phyloP scores from a whole-genome alignment of 2,329 filamentous ascomycete genomes.

The Penicillium occitanis region DNA sequence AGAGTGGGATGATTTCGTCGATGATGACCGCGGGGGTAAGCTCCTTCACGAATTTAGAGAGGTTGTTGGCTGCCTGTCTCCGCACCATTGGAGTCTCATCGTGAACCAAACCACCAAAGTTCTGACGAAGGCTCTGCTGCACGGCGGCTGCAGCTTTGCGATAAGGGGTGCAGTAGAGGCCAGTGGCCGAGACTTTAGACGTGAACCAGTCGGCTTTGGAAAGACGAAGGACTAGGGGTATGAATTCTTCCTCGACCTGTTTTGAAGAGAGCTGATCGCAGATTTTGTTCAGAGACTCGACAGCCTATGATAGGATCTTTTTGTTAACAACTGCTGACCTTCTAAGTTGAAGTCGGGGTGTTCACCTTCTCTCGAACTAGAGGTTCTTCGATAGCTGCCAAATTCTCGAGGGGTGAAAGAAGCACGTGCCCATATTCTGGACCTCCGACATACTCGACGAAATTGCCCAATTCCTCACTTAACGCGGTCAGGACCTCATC shows the following conservation, averaged over 20 bases:
- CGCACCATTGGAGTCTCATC: constrained; percentile 99
- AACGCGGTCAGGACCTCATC: constrained; percentile 96
- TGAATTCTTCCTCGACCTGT: constrained; percentile 96
- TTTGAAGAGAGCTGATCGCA: constrained; percentile 85
- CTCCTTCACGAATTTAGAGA: constrained; percentile 96
- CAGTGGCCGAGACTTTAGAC: constrained; percentile 96
- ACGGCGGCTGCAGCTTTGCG: constrained; percentile 82
- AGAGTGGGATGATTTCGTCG: constrained; percentile 98
- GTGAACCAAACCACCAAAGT: constrained; percentile 90
- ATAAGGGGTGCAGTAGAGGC: constrained; percentile 91
- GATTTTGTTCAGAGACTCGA: constrained; percentile 99
- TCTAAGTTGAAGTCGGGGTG: constrained; percentile 25
- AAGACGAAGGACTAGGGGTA: constrained; percentile 89
- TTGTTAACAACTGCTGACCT: constrained; percentile 19
- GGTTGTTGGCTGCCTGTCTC: constrained; percentile 91
- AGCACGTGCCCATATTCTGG: constrained; percentile 93
- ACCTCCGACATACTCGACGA: constrained; percentile 96
- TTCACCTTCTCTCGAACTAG: constrained; percentile 93
- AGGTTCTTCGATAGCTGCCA: constrained; percentile 97
- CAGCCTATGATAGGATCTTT: constrained; percentile 62
- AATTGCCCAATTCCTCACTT: constrained; percentile 93
- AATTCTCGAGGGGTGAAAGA: constrained; percentile 93
- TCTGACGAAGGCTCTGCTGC: constrained; percentile 86
- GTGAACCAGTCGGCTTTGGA: constrained; percentile 99
- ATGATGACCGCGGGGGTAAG: constrained; percentile 90